Evolutionary conservation across 2,329 filamentous ascomycete genomes (phyloP).

Genomic region (Colletotrichum sidae): DNA sequence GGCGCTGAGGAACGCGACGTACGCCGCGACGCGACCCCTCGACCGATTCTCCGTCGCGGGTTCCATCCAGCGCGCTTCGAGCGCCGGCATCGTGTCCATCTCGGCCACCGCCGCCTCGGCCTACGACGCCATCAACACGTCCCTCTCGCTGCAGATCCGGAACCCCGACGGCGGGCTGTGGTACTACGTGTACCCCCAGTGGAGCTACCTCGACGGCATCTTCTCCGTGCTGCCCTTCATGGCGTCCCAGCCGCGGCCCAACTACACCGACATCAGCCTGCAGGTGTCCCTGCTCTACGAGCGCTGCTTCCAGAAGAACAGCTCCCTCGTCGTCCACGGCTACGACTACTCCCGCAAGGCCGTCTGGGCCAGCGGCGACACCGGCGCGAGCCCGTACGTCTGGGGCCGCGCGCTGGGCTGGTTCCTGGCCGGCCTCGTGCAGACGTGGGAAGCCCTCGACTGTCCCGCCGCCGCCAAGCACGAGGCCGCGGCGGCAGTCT

Average conservation of each 20-base stretch:
- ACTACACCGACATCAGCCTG: slow-evolving; percentile 40
- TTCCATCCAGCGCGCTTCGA: slow-evolving; percentile 32
- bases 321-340: slow-evolving; percentile 34
- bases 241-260: slow-evolving; percentile 32
- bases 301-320: slow-evolving; percentile 30
- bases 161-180: slow-evolving; percentile 50
- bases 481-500: slow-evolving; percentile 1
- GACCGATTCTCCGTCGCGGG: slow-evolving; percentile 42
- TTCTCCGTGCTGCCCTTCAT: slow-evolving; percentile 59
- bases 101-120: slow-evolving; percentile 24
- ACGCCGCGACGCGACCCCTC: slow-evolving; percentile 37
- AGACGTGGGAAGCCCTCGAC: slow-evolving; percentile 33
- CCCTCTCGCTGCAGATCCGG: slow-evolving; percentile 41
- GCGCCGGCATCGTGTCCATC: slow-evolving; percentile 7
- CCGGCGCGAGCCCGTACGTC: slow-evolving; percentile 37
- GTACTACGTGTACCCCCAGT: slow-evolving; percentile 59
- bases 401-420: slow-evolving; percentile 38
- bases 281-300: slow-evolving; percentile 39
- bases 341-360: slow-evolving; percentile 37
- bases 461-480: slow-evolving; percentile 5
- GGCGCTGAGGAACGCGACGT: slow-evolving; percentile 31
- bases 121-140: slow-evolving; percentile 38
- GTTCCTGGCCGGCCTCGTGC: slow-evolving; percentile 37
- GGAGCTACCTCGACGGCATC: slow-evolving; percentile 66
- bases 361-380: slow-evolving; percentile 34